Conservation (phyloP, 805 yeast genomes). For the Saturnispora halmiae region DNA sequence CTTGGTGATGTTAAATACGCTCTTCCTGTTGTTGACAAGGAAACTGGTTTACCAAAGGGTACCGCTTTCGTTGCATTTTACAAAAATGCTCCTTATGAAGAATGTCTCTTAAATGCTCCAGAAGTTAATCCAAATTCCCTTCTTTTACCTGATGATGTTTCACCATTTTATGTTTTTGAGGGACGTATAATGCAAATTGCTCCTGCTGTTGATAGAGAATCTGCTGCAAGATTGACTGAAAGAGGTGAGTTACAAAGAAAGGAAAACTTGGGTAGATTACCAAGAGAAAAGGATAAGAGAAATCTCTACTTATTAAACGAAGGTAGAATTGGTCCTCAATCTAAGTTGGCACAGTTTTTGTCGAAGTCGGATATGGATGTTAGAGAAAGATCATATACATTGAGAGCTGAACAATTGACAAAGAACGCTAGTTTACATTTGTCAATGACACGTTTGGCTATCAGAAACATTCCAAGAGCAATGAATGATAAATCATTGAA, state of each 20-base stretch:
- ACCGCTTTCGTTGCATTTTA: constrained; percentile 90
- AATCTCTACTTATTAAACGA: constrained; percentile 82
- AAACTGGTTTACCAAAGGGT: constrained; percentile 81
- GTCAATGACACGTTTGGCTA: constrained; percentile 90
- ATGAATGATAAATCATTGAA: constrained; percentile 83
- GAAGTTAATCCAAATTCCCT: constrained; percentile 48
- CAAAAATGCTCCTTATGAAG: constrained; percentile 48
- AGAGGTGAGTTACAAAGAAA: constrained; percentile 65
- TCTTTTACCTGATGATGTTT: constrained; percentile 85
- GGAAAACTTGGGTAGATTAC: constrained; percentile 70
- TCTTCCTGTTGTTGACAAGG: constrained; percentile 81
- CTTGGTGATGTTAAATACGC: constrained; percentile 92
- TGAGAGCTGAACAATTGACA: constrained; percentile 82
- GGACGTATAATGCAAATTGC: constrained; percentile 83
- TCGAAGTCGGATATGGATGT: constrained; percentile 70
- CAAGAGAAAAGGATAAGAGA: constrained; percentile 74
- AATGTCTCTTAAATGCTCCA: constrained; percentile 75
- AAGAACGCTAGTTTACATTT: constrained; percentile 87
- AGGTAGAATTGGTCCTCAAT: constrained; percentile 78
- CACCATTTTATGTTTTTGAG: constrained; percentile 80
- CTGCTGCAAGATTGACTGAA: constrained; percentile 68
- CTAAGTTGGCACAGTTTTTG: constrained; percentile 65
- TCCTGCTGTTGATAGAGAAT: constrained; percentile 77
- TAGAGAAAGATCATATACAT: constrained; percentile 76
- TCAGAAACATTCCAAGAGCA: constrained; percentile 87